Evolutionary conservation across 495 filamentous ascomycete genomes (phyloP).

Genomic region (Cairneyella variabilis): DNA sequence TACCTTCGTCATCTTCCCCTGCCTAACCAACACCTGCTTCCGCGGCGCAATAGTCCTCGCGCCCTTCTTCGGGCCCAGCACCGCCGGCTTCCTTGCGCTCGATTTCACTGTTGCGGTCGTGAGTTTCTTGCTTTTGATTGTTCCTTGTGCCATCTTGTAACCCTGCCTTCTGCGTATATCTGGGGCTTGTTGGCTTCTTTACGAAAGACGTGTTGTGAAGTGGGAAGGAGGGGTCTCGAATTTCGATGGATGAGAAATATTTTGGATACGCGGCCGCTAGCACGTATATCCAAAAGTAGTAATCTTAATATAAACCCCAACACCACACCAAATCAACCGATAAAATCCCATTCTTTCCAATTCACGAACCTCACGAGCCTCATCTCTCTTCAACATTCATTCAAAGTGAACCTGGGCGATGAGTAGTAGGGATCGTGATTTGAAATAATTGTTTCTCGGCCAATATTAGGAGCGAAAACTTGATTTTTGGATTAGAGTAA

Average conservation of each 20-base stretch:
- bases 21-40: conserved; percentile 55
- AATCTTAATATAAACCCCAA: too few species aligned
- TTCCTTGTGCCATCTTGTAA: conserved; percentile 25
- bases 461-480: too few species aligned
- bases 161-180: not conserved
- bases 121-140: conserved; percentile 25
- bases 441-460: too few species aligned
- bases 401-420: too few species aligned
- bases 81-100: not conserved
- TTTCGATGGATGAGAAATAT: not conserved
- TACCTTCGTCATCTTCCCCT: conserved; percentile 62
- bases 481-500: too few species aligned
- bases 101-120: conserved; percentile 13
- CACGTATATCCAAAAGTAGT: not conserved
- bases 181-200: not conserved
- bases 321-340: too few species aligned
- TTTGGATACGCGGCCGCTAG: conserved; percentile 19
- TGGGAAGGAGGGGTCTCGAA: not conserved
- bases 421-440: too few species aligned
- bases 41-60: conserved; percentile 63
- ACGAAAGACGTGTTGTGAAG: not conserved
- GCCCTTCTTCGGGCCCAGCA: conserved; percentile 47
- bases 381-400: too few species aligned
- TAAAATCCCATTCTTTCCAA: too few species aligned
- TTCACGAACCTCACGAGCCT: too few species aligned